phyloP scores from a whole-genome alignment of 345 rosid genomes.

The Camelina laxa region DNA sequence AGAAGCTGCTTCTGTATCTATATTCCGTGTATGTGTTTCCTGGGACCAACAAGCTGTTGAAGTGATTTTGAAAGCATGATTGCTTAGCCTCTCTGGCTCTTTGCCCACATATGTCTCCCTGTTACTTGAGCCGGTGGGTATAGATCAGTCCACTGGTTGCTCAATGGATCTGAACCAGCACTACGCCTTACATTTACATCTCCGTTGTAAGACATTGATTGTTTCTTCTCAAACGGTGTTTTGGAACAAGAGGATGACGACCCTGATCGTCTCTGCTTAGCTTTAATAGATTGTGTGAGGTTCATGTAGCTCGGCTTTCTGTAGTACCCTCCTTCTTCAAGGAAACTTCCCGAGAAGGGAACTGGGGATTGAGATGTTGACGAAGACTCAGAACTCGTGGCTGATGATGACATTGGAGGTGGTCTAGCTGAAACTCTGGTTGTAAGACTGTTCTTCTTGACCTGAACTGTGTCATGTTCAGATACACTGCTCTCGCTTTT shows the following conservation, averaged over 20 bases:
- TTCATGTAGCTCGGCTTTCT: slow-evolving; percentile 81
- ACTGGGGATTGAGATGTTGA: slow-evolving; percentile 62
- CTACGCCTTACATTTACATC: slow-evolving; percentile 56
- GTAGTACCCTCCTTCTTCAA: slow-evolving; percentile 51
- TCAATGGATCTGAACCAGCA: slow-evolving; percentile 54
- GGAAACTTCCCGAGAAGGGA: slow-evolving; percentile 49
- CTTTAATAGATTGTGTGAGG: slow-evolving; percentile 72
- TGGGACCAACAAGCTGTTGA: slow-evolving; percentile 48
- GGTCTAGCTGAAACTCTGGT: slow-evolving; percentile 61
- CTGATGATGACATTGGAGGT: slow-evolving; percentile 56
- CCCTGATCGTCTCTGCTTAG: slow-evolving; percentile 64
- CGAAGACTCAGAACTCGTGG: slow-evolving; percentile 67
- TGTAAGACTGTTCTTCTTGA: slow-evolving; percentile 65
- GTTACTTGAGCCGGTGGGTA: slow-evolving; percentile 56
- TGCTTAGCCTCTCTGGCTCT: slow-evolving; percentile 44
- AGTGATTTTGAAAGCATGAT: slow-evolving; percentile 3
- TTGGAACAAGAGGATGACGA: slow-evolving; percentile 41
- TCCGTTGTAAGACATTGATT: slow-evolving; percentile 54
- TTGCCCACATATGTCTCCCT: slow-evolving; percentile 47
- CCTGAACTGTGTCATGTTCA: slow-evolving; percentile 57
- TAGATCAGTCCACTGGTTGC: slow-evolving; percentile 55
- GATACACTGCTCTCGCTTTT: slow-evolving; percentile 47
- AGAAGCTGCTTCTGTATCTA: slow-evolving; percentile 27
- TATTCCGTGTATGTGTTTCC: slow-evolving; percentile 24
- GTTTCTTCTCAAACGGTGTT: slow-evolving; percentile 47